Percentiles rank a stretch among this genome's conserved stretches.
These are phyloP conservation scores for Candida insectalens DNA, from an alignment of 805 yeast species.

Conservation along the genomic window DNA sequence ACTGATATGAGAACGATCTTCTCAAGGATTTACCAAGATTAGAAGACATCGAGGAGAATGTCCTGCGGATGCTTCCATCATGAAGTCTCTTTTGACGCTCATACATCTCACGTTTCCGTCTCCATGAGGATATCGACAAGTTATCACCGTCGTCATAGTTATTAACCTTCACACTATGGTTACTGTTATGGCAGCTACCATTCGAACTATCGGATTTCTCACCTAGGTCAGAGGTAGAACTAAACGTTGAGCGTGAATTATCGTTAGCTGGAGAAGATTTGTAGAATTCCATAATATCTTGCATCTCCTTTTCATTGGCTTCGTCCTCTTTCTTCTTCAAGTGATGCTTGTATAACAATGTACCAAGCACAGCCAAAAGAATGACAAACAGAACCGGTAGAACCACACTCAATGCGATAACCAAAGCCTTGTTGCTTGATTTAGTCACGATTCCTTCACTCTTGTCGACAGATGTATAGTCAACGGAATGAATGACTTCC, in stretches of 20 bases:
- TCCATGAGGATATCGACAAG: slow-evolving; percentile 44
- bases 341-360: slow-evolving; percentile 21
- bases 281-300: slow-evolving; percentile 24
- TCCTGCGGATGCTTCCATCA: slow-evolving; percentile 12
- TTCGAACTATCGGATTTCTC: slow-evolving; percentile 4
- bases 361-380: slow-evolving; percentile 21
- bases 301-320: slow-evolving; percentile 20
- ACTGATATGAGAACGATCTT: slow-evolving; percentile 20
- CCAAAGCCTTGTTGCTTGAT: slow-evolving; percentile 17
- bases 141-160: slow-evolving; percentile 30
- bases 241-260: slow-evolving; percentile 14
- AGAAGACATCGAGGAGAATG: slow-evolving; percentile 21
- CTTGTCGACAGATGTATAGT: slow-evolving; percentile 18
- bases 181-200: slow-evolving; percentile 3
- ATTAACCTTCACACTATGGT: slow-evolving; percentile 14
- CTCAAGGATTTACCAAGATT: slow-evolving; percentile 16
- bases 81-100: slow-evolving; percentile 15
- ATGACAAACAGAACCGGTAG: slow-evolving; percentile 31
- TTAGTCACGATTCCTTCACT: slow-evolving; percentile 3
- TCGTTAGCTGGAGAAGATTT: slow-evolving; percentile 13
- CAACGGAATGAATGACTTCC: slow-evolving; percentile 22
- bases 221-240: slow-evolving; percentile 5
- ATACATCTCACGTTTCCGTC: slow-evolving; percentile 37
- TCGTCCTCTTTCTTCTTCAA: slow-evolving; percentile 17
- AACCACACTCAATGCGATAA: slow-evolving; percentile 38